Evolutionary conservation across 108 stramenopile genomes (phyloP).

Genomic region (Pinguiococcus pyrenoidosus): DNA sequence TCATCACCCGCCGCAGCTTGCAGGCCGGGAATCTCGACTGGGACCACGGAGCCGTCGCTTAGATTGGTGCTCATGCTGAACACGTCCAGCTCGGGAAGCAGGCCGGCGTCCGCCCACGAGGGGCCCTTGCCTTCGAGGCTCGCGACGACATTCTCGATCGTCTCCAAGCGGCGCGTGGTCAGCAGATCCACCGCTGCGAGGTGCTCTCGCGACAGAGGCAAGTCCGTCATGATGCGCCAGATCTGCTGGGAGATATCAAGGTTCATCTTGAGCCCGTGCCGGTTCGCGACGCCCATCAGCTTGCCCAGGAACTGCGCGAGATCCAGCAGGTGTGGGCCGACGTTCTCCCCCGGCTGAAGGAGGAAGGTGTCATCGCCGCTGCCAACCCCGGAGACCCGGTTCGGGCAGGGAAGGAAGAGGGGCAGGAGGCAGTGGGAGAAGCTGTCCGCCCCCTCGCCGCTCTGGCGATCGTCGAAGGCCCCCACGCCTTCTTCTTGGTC

Average conservation of each 20-base stretch:
- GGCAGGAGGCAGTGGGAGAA: constrained; percentile 27
- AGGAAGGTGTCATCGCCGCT: constrained; percentile 41
- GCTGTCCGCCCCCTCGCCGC: too few species aligned
- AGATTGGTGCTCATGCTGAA: constrained; percentile 13
- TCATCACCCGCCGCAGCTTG: not conserved
- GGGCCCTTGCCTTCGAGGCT: too few species aligned
- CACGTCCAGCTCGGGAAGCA: constrained; percentile 3
- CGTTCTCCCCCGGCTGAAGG: constrained; percentile 39
- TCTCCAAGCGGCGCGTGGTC: too few species aligned
- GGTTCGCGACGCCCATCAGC: constrained; percentile 69
- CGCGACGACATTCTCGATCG: too few species aligned
- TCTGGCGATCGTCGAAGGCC: too few species aligned
- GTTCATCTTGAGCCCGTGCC: constrained; percentile 71
- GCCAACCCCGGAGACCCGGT: constrained; percentile 13
- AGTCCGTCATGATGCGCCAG: constrained; percentile 35
- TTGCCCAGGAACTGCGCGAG: constrained; percentile 71
- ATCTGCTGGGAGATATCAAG: constrained; percentile 47
- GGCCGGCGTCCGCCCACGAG: not conserved
- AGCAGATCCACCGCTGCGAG: constrained; percentile 21
- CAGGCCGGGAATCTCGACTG: constrained; percentile 1
- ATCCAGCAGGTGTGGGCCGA: constrained; percentile 51
- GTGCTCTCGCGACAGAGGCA: constrained; percentile 3
- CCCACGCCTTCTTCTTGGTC: too few species aligned
- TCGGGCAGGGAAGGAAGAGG: constrained; percentile 19
- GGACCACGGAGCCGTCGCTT: constrained; percentile 13